Conservation (phyloP, 495 filamentous ascomycete genomes). For the Jackrogersella minutella region DNA sequence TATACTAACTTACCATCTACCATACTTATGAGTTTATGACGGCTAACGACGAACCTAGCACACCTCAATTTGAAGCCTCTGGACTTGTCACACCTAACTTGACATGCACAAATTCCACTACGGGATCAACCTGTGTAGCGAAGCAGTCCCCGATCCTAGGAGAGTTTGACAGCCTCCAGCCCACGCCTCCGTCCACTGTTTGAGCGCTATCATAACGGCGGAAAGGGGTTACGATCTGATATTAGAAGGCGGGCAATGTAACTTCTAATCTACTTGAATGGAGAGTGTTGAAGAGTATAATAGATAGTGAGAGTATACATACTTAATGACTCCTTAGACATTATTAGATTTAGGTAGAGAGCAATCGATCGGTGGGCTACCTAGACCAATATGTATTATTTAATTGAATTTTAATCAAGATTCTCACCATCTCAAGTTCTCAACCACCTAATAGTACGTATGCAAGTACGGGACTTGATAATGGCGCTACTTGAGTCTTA, state of each 20-base stretch:
- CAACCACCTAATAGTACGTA: background rate
- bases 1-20: background rate
- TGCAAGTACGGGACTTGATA: background rate
- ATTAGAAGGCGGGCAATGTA: too few relatives aligned
- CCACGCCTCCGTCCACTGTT: slow-evolving; percentile 10
- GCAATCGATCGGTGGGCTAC: slow-evolving; percentile 9
- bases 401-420: slow-evolving; percentile 29
- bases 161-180: slow-evolving; percentile 33
- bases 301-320: background rate
- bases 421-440: slow-evolving; percentile 8
- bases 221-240: too few relatives aligned
- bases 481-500: background rate
- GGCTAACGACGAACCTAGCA: slow-evolving; percentile 18
- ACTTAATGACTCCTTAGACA: slow-evolving; percentile 5
- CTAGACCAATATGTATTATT: slow-evolving; percentile 2
- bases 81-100: slow-evolving; percentile 24
- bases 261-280: background rate
- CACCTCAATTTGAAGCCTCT: slow-evolving; percentile 27
- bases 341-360: slow-evolving; percentile 11
- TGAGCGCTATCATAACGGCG: background rate
- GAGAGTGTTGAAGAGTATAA: background rate
- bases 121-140: slow-evolving; percentile 27
- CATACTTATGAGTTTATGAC: background rate
- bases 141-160: slow-evolving; percentile 25
- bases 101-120: slow-evolving; percentile 32